Evolutionary conservation across 345 rosid genomes (phyloP).

Genomic region (Euphorbia lathyris): DNA sequence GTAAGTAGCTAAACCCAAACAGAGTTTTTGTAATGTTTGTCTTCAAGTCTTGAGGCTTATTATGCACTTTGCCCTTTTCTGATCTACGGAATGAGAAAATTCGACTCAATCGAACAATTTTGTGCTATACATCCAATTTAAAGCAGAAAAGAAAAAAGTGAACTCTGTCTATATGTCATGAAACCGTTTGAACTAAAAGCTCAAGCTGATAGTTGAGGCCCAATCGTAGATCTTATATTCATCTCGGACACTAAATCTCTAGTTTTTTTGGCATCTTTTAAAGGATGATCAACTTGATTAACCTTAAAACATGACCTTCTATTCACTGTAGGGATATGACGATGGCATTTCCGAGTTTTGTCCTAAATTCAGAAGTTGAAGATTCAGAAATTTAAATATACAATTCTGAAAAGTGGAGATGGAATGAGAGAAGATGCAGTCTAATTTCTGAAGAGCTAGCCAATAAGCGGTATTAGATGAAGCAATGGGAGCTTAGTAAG

Average conservation of each 20-base stretch:
- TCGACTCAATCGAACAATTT: background rate
- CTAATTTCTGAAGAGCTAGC: background rate
- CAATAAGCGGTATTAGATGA: background rate
- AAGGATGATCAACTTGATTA: background rate
- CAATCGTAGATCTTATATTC: too few species aligned
- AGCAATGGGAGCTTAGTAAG: background rate
- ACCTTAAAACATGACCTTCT: background rate
- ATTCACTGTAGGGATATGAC: constrained; percentile 66
- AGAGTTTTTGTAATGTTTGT: background rate
- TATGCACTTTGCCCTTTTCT: background rate
- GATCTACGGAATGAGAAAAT: background rate
- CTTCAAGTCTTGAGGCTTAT: background rate
- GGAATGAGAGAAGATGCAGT: background rate
- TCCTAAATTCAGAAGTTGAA: constrained; percentile 53
- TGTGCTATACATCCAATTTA: background rate
- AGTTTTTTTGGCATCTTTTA: background rate
- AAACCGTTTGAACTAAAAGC: too few species aligned
- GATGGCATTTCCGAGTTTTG: constrained; percentile 74
- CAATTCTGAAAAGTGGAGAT: background rate
- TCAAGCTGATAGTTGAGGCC: too few species aligned
- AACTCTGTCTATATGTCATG: too few species aligned
- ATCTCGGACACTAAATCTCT: too few species aligned
- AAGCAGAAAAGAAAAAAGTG: background rate
- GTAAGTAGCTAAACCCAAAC: constrained; percentile 37
- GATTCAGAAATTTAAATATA: constrained; percentile 41